These are phyloP conservation scores for Grifola frondosa DNA, from an alignment of 1,284 basidiomycete species.

Conservation along the genomic window DNA sequence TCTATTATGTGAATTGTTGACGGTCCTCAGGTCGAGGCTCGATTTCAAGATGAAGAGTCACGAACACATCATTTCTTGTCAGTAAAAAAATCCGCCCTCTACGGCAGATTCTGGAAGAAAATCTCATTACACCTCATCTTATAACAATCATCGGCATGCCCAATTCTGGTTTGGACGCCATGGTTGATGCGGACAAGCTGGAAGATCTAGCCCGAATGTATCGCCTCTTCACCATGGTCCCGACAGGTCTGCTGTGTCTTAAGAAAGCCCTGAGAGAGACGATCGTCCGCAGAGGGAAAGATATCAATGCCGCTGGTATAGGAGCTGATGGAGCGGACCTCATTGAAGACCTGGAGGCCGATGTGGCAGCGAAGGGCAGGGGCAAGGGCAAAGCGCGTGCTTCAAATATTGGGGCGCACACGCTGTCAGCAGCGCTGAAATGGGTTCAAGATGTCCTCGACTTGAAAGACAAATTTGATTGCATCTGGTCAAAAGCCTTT, in stretches of 20 bases:
- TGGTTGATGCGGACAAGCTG: slow-evolving; percentile 83
- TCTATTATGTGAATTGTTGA: slow-evolving; percentile 7
- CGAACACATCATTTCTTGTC: slow-evolving; percentile 91
- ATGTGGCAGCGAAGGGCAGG: slow-evolving; percentile 49
- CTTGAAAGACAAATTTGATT: slow-evolving; percentile 90
- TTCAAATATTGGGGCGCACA: slow-evolving; percentile 43
- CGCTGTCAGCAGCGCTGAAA: slow-evolving; percentile 65
- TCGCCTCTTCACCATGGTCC: slow-evolving; percentile 74
- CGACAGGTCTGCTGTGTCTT: slow-evolving; percentile 66
- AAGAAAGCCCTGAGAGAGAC: slow-evolving; percentile 75
- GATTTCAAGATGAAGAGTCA: slow-evolving; percentile 84
- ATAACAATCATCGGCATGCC: slow-evolving; percentile 75
- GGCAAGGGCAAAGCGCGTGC: slow-evolving; percentile 60
- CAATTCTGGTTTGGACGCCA: slow-evolving; percentile 82
- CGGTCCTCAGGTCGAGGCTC: slow-evolving; percentile 69
- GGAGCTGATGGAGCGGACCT: slow-evolving; percentile 35
- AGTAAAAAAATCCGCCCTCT: slow-evolving; percentile 70
- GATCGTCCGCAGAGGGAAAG: slow-evolving; percentile 74
- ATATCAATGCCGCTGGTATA: slow-evolving; percentile 62
- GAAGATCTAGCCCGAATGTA: slow-evolving; percentile 84
- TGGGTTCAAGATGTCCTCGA: slow-evolving; percentile 96
- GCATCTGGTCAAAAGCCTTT: slow-evolving; percentile 73
- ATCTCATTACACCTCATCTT: slow-evolving; percentile 81
- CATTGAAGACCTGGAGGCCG: slow-evolving; percentile 39
- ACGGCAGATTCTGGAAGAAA: slow-evolving; percentile 73